phyloP scores from a whole-genome alignment of 2,329 filamentous ascomycete genomes.

The Periconia sp. region DNA sequence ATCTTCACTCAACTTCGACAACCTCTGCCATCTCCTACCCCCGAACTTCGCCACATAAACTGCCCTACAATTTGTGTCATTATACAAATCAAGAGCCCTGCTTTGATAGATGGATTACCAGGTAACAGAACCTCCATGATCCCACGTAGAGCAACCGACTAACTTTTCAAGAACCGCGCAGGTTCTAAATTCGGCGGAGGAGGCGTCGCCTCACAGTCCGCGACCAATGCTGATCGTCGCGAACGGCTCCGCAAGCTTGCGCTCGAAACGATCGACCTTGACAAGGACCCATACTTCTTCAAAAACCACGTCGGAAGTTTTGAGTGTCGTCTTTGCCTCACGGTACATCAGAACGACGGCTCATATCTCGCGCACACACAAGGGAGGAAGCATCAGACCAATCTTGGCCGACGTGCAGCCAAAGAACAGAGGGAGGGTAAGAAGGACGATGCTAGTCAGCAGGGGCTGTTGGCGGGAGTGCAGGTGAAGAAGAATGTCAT shows the following conservation, averaged over 20 bases:
- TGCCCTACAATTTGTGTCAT: no score
- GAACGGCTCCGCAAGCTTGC: constrained; percentile 97
- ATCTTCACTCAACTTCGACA: no score
- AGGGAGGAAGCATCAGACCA: constrained; percentile 98
- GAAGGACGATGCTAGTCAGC: constrained; percentile 67
- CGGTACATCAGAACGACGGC: constrained; percentile 98
- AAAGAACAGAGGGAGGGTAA: constrained; percentile 90
- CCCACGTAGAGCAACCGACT: constrained; percentile 12
- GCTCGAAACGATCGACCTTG: constrained; percentile 97
- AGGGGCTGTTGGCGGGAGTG: constrained; percentile 71
- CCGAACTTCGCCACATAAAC: no score
- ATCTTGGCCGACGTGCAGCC: constrained; percentile 92
- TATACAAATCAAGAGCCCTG: no score
- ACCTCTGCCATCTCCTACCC: no score
- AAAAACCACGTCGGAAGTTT: constrained; percentile 98
- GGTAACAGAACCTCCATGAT: constrained; percentile 31
- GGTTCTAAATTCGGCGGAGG: constrained; percentile 98
- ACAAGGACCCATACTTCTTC: constrained; percentile 99
- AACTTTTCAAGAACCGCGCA: constrained; percentile 71
- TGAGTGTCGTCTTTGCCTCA: constrained; percentile 94
- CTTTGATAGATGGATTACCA: constrained; percentile 53
- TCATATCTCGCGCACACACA: constrained; percentile 98
- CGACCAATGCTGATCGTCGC: constrained; percentile 94
- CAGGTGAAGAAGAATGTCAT: constrained; percentile 77
- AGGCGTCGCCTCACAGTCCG: constrained; percentile 89